These are phyloP conservation scores for Datisca glomerata DNA, from an alignment of 306 rosid species.

Conservation along the genomic window DNA sequence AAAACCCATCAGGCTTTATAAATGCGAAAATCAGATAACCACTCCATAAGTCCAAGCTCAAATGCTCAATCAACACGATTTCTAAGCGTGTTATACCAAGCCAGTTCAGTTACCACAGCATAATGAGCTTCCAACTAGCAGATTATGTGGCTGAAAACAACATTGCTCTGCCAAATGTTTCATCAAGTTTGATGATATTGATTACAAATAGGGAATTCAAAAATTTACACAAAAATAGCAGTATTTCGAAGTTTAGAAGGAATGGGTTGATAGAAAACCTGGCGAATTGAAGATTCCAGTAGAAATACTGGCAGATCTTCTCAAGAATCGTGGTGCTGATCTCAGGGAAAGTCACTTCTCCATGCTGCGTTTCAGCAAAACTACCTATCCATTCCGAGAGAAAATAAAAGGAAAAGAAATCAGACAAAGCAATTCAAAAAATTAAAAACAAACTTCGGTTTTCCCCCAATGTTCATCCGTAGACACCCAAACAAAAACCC, in stretches of 20 bases:
- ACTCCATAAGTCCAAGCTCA: too few species aligned
- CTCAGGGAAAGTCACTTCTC: slow-evolving; percentile 92
- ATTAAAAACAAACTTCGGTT: background rate
- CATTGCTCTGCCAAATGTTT: background rate
- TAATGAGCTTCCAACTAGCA: too few species aligned
- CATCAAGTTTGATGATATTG: too few species aligned
- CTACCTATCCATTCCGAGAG: slow-evolving; percentile 37
- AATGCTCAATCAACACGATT: too few species aligned
- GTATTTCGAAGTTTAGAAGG: background rate
- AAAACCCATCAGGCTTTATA: too few species aligned
- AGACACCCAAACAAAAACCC: background rate
- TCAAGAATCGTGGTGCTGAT: slow-evolving; percentile 92
- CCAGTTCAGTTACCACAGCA: too few species aligned
- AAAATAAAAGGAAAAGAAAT: background rate
- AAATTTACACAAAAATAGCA: background rate
- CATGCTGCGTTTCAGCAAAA: slow-evolving; percentile 70
- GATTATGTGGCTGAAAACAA: background rate
- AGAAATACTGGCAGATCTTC: slow-evolving; percentile 93
- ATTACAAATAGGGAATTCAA: background rate
- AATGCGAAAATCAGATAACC: too few species aligned
- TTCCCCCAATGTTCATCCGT: background rate
- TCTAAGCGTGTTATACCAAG: too few species aligned
- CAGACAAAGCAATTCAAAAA: background rate
- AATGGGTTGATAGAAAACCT: slow-evolving; percentile 29
- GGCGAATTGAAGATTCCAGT: slow-evolving; percentile 95